A percentile compares a stretch with the other conserved stretches of the same genome.
These are phyloP conservation scores for Raffaelea arxii DNA, from an alignment of 2,329 filamentous ascomycete genomes.

Conservation along the genomic window DNA sequence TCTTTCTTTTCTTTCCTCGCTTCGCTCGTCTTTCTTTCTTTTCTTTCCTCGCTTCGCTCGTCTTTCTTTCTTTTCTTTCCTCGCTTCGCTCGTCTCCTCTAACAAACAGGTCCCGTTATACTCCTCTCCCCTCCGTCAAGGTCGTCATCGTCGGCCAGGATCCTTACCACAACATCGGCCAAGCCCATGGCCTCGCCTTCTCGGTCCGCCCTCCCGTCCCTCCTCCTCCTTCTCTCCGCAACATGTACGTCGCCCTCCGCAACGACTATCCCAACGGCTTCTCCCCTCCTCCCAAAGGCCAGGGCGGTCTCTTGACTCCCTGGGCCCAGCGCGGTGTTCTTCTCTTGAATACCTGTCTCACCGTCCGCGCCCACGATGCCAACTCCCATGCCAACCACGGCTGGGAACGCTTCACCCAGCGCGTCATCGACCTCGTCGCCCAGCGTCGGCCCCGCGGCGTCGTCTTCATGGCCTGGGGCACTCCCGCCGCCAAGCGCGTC, in stretches of 20 bases:
- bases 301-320: conserved; percentile 73
- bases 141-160: conserved; percentile 93
- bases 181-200: conserved; percentile 94
- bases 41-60: background rate
- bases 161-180: conserved; percentile 90
- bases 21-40: too few species aligned
- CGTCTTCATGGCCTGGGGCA: conserved; percentile 92
- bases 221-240: conserved; percentile 80
- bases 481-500: conserved; percentile 71
- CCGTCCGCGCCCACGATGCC: conserved; percentile 79
- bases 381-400: conserved; percentile 79
- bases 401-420: conserved; percentile 91
- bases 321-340: conserved; percentile 93
- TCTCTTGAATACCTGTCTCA: conserved; percentile 89
- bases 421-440: conserved; percentile 78
- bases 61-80: background rate
- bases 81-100: background rate
- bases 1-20: background rate
- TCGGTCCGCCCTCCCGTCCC: conserved; percentile 82
- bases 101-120: conserved; percentile 72
- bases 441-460: conserved; percentile 69
- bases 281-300: conserved; percentile 65
- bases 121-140: conserved; percentile 79
- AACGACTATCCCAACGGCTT: conserved; percentile 80
- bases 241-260: conserved; percentile 84